These are phyloP conservation scores for Aureobasidium namibiae DNA, from an alignment of 2,329 filamentous ascomycete genomes.

Conservation along the genomic window DNA sequence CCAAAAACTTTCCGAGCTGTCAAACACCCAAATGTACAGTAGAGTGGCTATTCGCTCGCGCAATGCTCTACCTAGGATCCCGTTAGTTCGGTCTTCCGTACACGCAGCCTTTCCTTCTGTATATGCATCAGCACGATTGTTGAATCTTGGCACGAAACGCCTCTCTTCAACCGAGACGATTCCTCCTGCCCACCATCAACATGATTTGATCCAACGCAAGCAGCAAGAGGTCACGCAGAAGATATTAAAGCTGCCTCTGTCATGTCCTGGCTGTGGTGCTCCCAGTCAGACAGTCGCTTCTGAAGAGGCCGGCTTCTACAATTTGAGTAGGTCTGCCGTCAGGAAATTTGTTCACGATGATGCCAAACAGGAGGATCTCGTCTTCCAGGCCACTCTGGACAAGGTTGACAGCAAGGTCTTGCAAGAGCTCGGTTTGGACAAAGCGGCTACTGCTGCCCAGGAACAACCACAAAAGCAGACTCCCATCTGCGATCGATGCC, in stretches of 20 bases:
- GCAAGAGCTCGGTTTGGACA: conserved; percentile 24
- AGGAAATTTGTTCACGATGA: conserved; percentile 19
- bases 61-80: not conserved
- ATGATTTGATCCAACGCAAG: conserved; percentile 17
- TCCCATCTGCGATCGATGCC: conserved; percentile 84
- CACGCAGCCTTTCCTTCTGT: not conserved
- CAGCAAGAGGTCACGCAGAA: conserved; percentile 8
- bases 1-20: not conserved
- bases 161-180: conserved; percentile 3
- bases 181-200: not conserved
- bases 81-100: not conserved
- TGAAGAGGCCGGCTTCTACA: conserved; percentile 51
- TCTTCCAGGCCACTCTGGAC: conserved; percentile 28
- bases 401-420: conserved; percentile 24
- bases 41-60: not conserved
- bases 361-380: conserved; percentile 28
- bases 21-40: not conserved
- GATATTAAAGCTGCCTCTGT: conserved; percentile 34
- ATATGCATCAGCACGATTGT: not conserved
- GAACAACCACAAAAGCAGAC: not conserved
- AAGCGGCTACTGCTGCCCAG: not conserved
- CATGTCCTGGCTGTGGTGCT: conserved; percentile 57
- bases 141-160: not conserved
- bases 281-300: conserved; percentile 48
- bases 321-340: conserved; percentile 37